Evolutionary conservation across 2,329 filamentous ascomycete species (phyloP).

Genomic region (Aspergillus carbonarius): DNA sequence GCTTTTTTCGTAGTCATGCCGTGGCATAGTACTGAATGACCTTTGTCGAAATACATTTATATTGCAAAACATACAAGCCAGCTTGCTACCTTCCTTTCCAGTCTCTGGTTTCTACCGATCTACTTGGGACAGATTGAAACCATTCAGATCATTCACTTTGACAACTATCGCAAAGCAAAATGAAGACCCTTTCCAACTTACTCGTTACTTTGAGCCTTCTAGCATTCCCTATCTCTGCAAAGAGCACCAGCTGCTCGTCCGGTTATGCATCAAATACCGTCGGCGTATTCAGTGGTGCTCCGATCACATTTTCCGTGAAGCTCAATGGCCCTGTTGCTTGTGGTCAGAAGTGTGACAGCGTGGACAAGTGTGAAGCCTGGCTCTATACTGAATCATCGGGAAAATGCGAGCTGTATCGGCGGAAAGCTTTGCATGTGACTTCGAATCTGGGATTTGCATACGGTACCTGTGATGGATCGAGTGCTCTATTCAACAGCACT

Average conservation of each 20-base stretch:
- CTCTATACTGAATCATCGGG: neutral
- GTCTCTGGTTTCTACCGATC: too few species aligned
- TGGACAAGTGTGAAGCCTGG: neutral
- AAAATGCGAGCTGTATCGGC: neutral
- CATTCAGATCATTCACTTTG: too few species aligned
- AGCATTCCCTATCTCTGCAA: neutral
- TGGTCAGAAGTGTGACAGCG: neutral
- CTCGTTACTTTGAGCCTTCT: neutral
- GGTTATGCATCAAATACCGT: neutral
- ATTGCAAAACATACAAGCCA: too few species aligned
- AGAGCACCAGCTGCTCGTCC: neutral
- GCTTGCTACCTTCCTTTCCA: too few species aligned
- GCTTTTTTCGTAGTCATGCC: too few species aligned
- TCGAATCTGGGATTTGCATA: neutral
- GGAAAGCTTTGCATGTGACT: neutral
- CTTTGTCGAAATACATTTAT: too few species aligned
- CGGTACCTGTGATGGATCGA: neutral
- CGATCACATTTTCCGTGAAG: neutral
- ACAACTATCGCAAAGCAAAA: too few species aligned
- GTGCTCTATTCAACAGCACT: too few species aligned
- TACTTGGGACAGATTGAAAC: too few species aligned
- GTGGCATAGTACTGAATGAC: too few species aligned
- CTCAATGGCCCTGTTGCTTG: neutral
- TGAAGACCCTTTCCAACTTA: too few species aligned
- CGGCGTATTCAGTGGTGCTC: neutral